phyloP scores from a whole-genome alignment of 2,329 filamentous ascomycete species.

The Epichloe aotearoae region DNA sequence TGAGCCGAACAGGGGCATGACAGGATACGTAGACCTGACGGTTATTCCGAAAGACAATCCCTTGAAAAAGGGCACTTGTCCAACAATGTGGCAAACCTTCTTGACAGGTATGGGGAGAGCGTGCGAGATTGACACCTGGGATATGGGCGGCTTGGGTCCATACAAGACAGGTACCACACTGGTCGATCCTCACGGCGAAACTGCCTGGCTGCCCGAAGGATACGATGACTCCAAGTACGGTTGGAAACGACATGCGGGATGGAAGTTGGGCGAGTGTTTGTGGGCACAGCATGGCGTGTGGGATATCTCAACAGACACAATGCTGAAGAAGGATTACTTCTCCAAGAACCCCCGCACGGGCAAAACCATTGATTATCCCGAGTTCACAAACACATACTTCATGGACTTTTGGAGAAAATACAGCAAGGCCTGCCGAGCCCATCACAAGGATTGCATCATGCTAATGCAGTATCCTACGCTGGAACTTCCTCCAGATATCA shows the following conservation, averaged over 20 bases:
- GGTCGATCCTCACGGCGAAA: conserved; percentile 76
- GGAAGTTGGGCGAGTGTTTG: conserved; percentile 87
- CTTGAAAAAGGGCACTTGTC: conserved; percentile 81
- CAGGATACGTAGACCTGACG: conserved; percentile 71
- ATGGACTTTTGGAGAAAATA: conserved; percentile 75
- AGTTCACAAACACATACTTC: conserved; percentile 85
- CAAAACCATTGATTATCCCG: conserved; percentile 61
- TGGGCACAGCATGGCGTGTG: conserved; percentile 97
- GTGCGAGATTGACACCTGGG: conserved; percentile 83
- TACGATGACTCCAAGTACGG: conserved; percentile 83
- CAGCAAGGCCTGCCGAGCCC: conserved; percentile 55
- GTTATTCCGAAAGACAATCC: conserved; percentile 77
- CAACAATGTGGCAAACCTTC: conserved; percentile 89
- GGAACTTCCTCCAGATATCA: conserved; percentile 80
- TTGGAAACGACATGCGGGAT: conserved; percentile 75
- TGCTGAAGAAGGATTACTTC: conserved; percentile 83
- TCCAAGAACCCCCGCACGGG: conserved; percentile 63
- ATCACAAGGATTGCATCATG: conserved; percentile 73
- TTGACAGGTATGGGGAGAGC: conserved; percentile 82
- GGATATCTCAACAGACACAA: conserved; percentile 65
- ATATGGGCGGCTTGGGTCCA: conserved; percentile 84
- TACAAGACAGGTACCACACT: conserved; percentile 75
- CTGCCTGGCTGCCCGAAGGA: conserved; percentile 68
- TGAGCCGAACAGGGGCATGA: conserved; percentile 80
- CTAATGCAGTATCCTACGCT: conserved; percentile 86